Base-by-base conservation (phyloP, 352 stramenopile genomes). In the Pythium dissotocum region DNA sequence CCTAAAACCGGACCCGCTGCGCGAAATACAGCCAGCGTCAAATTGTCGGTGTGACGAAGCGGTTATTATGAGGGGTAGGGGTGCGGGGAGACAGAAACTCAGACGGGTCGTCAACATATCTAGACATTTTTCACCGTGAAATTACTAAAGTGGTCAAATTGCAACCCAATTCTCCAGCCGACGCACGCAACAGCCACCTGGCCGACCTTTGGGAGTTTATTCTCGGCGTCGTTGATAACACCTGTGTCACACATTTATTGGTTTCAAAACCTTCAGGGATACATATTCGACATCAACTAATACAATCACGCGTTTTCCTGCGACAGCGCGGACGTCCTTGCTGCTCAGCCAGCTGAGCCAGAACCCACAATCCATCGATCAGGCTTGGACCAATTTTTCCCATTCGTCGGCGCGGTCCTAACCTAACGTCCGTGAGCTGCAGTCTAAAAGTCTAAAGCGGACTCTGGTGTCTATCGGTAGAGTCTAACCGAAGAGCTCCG, bases 21-120 rank as follows among this genome's bases (percentile, higher is more conserved):
- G 5, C 16, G 51, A 63, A 63, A 63, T 53, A 54, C 33, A 61
- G 61, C 46, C 61, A 67, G 51, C 61, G 52, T 61, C 61, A 18
- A 9, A 54, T 67, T 67, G 51, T 67, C 4, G 32, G 51, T 52
- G 53, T 36, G 61, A 67, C 51, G 36, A 55, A 67, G 51, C 49
- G 28, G 7, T 18, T 13, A 36, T 33, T 40, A 58, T 24, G 21
- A 24, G 61, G 48, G 61, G 36, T 61, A 26, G 26, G 54, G 53
- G 26, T 16, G 10, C 16, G 28, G 5, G 21, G 9, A 16, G 9
- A 24, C 7, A 10, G 26, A 16, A 51, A 24, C 42, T 38, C 33
- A 38, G 33, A 38, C 10, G 33, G 33, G 33, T 38, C 6, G 10
- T 12, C 33, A 12, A 12, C 33, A 10, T 24, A 51, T 28, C 1